Base-by-base conservation (phyloP, 2,329 filamentous ascomycete species). In the Fusarium camptoceras region DNA sequence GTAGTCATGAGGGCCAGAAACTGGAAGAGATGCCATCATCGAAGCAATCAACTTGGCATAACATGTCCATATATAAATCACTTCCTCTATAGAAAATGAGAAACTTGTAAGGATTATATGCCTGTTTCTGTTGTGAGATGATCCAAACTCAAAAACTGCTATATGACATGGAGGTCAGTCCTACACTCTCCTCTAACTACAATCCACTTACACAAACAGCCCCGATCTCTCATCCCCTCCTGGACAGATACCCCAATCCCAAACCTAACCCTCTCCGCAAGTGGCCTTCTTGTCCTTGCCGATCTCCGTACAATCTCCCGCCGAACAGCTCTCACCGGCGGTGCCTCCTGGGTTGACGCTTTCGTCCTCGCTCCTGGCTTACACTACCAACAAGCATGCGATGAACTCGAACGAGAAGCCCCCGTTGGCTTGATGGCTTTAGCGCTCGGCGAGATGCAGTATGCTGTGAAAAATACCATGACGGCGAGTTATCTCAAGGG, bases 281-380 rank as follows among this genome's bases (percentile, higher is more conserved):
- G 84, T 11, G 88, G 87, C 10, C 82, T 90, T 11, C 78, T 90
- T 24, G 86, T 86, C 10, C 83, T 91, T 18, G 88, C 88, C 6
- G 87, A 90, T 64, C 82, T 90, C 41, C 81, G 82, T 37, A 88
- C 85, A 4, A 81, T 89, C 27, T 85, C 86, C 8, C 80, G 85
- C 48, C 83, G 87, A 9, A 90, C 88, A 4, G 84, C 83, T 18
- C 81, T 89, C 46, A 84, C 82, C 4, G 88, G 88, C 27, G 86
- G 85, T 5, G 85, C 87, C 2, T 84, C 83, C 4, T 86, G 85
- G 80, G 78, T 88, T 1, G 88, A 90, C 74, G 80, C 80, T 10
- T 80, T 91, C 14, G 80, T 90, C 15, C 81, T 91, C 5, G 87
- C 86, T 3, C 88, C 88, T 0, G 88, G 89, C 0, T 74, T 90